A percentile compares a stretch with the other conserved stretches of the same genome.
These are phyloP conservation scores for Saccharomyces hybrid DNA, from an alignment of 1,139 yeast species.

Conservation along the genomic window DNA sequence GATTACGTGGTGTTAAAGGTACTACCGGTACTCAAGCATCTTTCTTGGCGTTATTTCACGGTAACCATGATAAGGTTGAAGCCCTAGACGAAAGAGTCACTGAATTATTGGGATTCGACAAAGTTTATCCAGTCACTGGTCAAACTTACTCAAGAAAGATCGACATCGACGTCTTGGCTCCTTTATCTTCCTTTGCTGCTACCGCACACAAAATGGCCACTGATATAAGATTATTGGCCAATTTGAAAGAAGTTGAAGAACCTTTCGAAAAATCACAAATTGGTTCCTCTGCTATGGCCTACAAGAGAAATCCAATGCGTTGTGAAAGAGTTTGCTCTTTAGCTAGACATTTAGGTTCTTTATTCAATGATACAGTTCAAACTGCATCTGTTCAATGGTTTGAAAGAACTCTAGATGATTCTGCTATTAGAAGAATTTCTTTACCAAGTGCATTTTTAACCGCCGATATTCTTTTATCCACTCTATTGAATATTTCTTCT, in stretches of 20 bases:
- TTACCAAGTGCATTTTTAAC: constrained; percentile 94
- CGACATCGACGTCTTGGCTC: constrained; percentile 88
- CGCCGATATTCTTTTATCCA: constrained; percentile 85
- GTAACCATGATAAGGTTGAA: constrained; percentile 94
- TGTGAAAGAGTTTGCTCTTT: constrained; percentile 97
- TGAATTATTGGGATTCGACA: constrained; percentile 85
- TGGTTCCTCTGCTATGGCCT: constrained; percentile 98
- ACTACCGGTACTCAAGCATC: constrained; percentile 99
- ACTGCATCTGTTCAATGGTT: constrained; percentile 99
- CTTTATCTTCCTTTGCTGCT: constrained; percentile 92
- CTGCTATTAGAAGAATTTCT: constrained; percentile 95
- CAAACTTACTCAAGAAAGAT: constrained; percentile 97
- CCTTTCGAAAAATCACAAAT: constrained; percentile 97
- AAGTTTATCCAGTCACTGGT: constrained; percentile 95
- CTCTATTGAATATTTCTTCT: constrained; percentile 82
- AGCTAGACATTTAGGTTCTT: constrained; percentile 87
- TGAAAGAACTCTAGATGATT: constrained; percentile 96
- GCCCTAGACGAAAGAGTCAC: constrained; percentile 84
- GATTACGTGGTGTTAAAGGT: constrained; percentile 97
- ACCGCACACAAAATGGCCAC: constrained; percentile 97
- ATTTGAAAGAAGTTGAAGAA: constrained; percentile 94
- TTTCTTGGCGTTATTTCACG: constrained; percentile 87
- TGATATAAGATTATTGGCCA: constrained; percentile 90
- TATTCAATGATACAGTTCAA: constrained; percentile 87
- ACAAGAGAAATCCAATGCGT: constrained; percentile 99